Conservation (phyloP, 495 filamentous ascomycete genomes). For the Chaetomium cochliodes region DNA sequence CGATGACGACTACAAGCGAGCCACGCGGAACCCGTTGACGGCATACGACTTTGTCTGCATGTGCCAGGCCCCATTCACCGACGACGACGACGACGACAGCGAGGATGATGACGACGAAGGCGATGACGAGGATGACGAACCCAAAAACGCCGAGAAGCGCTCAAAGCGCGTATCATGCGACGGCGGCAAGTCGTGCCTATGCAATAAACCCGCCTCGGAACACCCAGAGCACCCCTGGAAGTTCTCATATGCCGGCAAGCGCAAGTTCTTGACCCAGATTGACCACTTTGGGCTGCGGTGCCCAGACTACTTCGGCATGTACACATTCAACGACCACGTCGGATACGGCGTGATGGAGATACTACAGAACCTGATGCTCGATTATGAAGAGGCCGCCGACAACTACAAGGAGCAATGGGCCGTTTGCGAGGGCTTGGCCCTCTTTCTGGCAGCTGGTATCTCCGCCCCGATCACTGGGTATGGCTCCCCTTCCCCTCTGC, state of each 20-base stretch:
- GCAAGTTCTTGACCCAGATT: slow-evolving; percentile 28
- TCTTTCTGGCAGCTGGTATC: slow-evolving; percentile 17
- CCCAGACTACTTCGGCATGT: slow-evolving; percentile 41
- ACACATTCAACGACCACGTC: slow-evolving; percentile 41
- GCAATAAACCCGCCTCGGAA: slow-evolving; percentile 37
- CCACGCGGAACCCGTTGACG: slow-evolving; percentile 29
- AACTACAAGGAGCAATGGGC: slow-evolving; percentile 41
- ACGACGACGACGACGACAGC: slow-evolving; percentile 29
- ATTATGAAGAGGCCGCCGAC: slow-evolving; percentile 36
- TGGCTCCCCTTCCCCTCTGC: neutral
- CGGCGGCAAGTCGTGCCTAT: slow-evolving; percentile 41
- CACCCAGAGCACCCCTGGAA: slow-evolving; percentile 46
- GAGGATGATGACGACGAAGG: slow-evolving; percentile 31
- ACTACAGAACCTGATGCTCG: slow-evolving; percentile 41
- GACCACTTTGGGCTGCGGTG: slow-evolving; percentile 29
- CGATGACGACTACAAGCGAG: slow-evolving; percentile 33
- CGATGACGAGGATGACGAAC: slow-evolving; percentile 12
- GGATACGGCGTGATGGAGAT: slow-evolving; percentile 39
- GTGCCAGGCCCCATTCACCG: slow-evolving; percentile 31
- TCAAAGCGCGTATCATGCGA: slow-evolving; percentile 28
- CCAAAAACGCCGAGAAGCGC: slow-evolving; percentile 21
- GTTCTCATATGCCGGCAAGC: slow-evolving; percentile 39
- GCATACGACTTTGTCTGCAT: slow-evolving; percentile 37
- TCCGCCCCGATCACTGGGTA: slow-evolving; percentile 12
- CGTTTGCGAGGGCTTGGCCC: slow-evolving; percentile 34